Percentiles rank a stretch among this genome's conserved stretches.
Evolutionary conservation across 1,284 basidiomycete species (phyloP).

Genomic region (Cystobasidium pallidum): DNA sequence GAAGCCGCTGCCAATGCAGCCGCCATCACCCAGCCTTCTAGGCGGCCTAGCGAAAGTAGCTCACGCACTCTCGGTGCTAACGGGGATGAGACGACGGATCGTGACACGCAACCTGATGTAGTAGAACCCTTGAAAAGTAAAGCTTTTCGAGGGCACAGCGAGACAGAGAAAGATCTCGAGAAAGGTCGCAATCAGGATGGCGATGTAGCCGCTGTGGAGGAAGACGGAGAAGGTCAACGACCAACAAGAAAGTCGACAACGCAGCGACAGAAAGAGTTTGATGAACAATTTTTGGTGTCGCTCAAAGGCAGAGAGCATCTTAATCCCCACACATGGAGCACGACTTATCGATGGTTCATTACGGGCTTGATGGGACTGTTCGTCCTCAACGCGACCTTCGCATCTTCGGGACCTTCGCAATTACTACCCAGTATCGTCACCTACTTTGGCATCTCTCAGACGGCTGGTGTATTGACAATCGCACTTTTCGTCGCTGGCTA

Average conservation of each 20-base stretch:
- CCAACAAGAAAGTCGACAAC: conserved; percentile 20
- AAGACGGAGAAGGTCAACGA: neutral
- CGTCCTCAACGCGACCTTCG: conserved; percentile 70
- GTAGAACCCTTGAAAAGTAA: neutral
- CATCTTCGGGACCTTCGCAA: conserved; percentile 65
- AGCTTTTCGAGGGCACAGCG: neutral
- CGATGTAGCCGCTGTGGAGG: neutral
- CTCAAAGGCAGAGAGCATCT: conserved; percentile 60
- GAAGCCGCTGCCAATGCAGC: conserved; percentile 15
- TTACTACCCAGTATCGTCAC: conserved; percentile 61
- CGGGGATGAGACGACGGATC: neutral
- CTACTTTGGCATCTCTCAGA: conserved; percentile 66
- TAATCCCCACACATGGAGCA: conserved; percentile 64
- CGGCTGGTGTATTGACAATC: conserved; percentile 60
- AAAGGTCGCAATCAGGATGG: neutral
- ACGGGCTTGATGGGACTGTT: conserved; percentile 66
- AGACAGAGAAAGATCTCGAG: conserved; percentile 17
- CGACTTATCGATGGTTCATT: conserved; percentile 66
- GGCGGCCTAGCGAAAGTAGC: conserved; percentile 11
- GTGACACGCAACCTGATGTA: neutral
- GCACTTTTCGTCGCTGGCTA: conserved; percentile 59
- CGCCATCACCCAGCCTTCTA: neutral
- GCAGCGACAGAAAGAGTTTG: conserved; percentile 38
- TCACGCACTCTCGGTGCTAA: conserved; percentile 8
- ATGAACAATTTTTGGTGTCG: conserved; percentile 58